Evolutionary conservation across 768 basidiomycete genomes (phyloP), one percentile per base, ranked within the genome.

Genomic region (Hydnomerulius pinastri): DNA sequence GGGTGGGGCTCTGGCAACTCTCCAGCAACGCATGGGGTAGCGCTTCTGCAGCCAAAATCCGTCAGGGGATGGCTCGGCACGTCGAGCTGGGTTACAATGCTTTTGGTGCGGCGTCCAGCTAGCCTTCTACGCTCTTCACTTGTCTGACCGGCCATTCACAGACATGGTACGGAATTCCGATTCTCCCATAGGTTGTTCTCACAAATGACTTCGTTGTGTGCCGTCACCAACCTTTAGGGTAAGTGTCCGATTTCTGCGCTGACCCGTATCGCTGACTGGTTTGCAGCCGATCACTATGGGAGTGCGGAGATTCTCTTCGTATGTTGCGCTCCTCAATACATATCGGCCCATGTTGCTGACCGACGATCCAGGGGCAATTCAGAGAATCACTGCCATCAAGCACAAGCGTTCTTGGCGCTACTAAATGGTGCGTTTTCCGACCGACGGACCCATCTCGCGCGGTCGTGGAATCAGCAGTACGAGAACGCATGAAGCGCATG

Each of bases 21-120:
- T 90, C 90, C 10, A 87, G 87, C 62, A 87, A 85, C 43, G 89
- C 90, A 2, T 92, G 90, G 90, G 90, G 91, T 17, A 86, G 79
- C 40, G 86, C 86, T 2, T 75, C 86, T 0, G 80, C 81, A 1
- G 58, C 77, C 25, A 83, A 81, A 60, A 78, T 92, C 50, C 81
- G 83, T 45, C 72, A 78, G 54, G 83, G 79, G 33, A 90, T 92
- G 87, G 71, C 65, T 15, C 77, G 74, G 21, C 81, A 90, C 59
- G 78, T 79, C 45, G 76, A 82, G 43, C 67, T 68, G 18, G 81
- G 82, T 24, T 81, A 75, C 55, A 72, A 71, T 46, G 77, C 78
- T n/a, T 71, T 73, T 55, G 73, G 77, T 77, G 43, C 50, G 75
- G 32, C 38, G 18, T 43, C 18, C 24, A 46, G 47, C 24, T 27